phyloP scores from a whole-genome alignment of 1,139 yeast species.

The Wickerhamiella pararugosa region DNA sequence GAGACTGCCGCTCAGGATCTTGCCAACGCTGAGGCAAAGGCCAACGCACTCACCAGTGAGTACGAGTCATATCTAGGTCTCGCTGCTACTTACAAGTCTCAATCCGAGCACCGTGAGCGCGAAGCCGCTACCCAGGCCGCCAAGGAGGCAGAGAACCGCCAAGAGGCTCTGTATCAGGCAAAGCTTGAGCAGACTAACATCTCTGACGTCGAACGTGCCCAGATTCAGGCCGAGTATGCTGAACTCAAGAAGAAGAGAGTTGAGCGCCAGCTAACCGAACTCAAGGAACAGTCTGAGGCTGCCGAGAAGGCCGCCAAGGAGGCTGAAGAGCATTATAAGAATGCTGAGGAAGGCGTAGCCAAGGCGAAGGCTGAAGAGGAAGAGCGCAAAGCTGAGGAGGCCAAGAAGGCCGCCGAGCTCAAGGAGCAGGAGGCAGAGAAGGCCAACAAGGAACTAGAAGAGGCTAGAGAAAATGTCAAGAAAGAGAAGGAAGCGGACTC shows the following conservation, averaged over 20 bases:
- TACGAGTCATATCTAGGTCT: background rate
- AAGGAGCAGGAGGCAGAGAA: conserved; percentile 2
- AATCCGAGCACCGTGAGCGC: background rate
- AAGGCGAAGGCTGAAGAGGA: conserved; percentile 6
- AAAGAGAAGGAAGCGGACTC: conserved; percentile 4
- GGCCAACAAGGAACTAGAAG: conserved; percentile 1
- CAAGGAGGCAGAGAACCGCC: conserved; percentile 4
- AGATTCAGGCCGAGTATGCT: conserved; percentile 5
- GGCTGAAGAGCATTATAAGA: conserved; percentile 2
- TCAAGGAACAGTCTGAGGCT: conserved; percentile 1
- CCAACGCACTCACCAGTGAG: conserved; percentile 2
- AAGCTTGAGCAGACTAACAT: conserved; percentile 4
- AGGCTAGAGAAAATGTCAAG: background rate
- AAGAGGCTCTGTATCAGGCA: conserved; percentile 6
- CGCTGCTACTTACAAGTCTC: conserved; percentile 1
- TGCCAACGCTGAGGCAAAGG: conserved; percentile 6
- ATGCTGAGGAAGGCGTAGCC: conserved; percentile 4
- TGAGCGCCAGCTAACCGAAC: conserved; percentile 1
- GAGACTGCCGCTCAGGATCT: conserved; percentile 24
- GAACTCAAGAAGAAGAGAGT: conserved; percentile 5
- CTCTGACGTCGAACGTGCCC: conserved; percentile 3
- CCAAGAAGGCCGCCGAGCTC: background rate
- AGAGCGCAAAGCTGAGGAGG: conserved; percentile 1
- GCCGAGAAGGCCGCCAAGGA: conserved; percentile 6
- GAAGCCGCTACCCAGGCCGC: conserved; percentile 5